phyloP scores from a whole-genome alignment of 108 stramenopile genomes.

The Nitzschia sp. region DNA sequence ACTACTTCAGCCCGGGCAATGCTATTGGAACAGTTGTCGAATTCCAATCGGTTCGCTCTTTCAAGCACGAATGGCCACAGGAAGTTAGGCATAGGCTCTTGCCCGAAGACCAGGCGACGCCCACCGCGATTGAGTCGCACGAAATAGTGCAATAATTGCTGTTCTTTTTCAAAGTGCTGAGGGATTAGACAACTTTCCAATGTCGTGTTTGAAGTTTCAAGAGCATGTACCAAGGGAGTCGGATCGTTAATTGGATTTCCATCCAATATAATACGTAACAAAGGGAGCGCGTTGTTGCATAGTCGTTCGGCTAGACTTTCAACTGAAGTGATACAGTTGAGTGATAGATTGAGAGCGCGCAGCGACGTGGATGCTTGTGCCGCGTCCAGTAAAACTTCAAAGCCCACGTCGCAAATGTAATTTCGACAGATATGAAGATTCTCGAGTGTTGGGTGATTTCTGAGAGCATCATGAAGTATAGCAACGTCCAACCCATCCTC shows the following conservation, averaged over 20 bases:
- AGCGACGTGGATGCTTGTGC: background rate
- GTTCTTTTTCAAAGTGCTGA: slow-evolving; percentile 2
- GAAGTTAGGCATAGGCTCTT: background rate
- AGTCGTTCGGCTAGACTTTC: background rate
- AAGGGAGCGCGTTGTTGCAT: background rate
- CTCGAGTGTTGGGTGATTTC: background rate
- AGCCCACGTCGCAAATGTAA: background rate
- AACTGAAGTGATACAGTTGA: background rate
- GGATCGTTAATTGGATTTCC: slow-evolving; percentile 6
- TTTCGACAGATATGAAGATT: slow-evolving; percentile 2
- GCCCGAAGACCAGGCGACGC: background rate
- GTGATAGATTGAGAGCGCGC: background rate
- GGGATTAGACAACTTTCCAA: background rate
- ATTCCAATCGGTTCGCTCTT: slow-evolving; percentile 1
- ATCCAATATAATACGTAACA: background rate
- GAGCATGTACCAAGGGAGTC: background rate
- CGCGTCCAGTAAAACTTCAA: background rate
- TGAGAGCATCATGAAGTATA: background rate
- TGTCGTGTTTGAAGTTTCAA: background rate
- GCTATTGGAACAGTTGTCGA: slow-evolving; percentile 3
- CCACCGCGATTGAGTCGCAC: slow-evolving; percentile 1
- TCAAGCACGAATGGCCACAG: background rate
- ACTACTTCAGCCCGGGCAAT: background rate
- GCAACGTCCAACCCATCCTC: background rate
- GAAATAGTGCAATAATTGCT: background rate